Evolutionary conservation across 1,284 basidiomycete species (phyloP), one percentile per base, ranked within the genome.

Genomic region (Pseudozyma sp.): DNA sequence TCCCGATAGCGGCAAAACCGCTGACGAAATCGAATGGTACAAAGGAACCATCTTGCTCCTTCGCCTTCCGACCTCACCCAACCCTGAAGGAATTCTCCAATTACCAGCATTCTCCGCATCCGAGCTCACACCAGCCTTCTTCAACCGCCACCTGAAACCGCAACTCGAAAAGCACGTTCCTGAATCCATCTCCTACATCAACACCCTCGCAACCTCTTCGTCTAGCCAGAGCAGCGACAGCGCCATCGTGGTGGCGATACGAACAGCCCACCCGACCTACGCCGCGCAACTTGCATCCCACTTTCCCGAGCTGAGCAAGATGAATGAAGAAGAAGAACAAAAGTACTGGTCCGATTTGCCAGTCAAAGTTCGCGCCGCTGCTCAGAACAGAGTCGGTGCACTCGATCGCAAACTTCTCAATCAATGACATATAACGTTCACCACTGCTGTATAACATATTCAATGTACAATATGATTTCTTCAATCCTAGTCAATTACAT

Each of bases 181-280:
- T 21, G 70, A 68, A 34, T 63, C 64, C 12, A 52, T 72, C 18
- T 39, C 70, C 3, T 72, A 72, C 57, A 72, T 72, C 39, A 59
- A 72, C 53, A 25, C 14, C 11, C 45, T 42, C n/a, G n/a, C 43
- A 3, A 11, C 43, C 10, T 6, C 45, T 12, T 34, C 36, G 25
- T 31, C 25, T 6, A 31, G 9, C 34, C 42, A n/a, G 12, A 35
- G 7, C 25, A 31, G 25, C 25, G 34, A 14, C n/a, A 38, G 39
- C 14, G 12, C n/a, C 5, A 51, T 13, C 3, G 31, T 42, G n/a
- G 38, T 55, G 2, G 67, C 50, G 0, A 52, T 72, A 11, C 56
- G 70, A 12, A 64, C 64, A 2, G 53, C 59, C 5, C 70, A 67
- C 19, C 57, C 56, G 6, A 10, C 0, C 6, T 31, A 48, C 21